A percentile compares a stretch with the other conserved stretches of the same genome.
Evolutionary conservation across 2,329 filamentous ascomycete genomes (phyloP).

Genomic region (Cercospora beticola): DNA sequence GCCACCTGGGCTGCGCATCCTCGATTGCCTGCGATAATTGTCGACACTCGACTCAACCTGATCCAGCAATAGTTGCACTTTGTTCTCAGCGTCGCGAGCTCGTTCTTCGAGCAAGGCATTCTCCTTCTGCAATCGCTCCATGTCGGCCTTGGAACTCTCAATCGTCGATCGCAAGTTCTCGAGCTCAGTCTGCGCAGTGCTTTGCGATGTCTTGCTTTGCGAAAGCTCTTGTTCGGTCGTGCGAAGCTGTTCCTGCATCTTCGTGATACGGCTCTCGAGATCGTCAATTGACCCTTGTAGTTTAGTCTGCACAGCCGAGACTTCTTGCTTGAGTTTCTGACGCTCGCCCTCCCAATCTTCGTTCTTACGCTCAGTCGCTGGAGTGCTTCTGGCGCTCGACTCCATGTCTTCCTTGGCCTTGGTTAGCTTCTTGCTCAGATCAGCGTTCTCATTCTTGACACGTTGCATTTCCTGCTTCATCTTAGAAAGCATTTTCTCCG

Average conservation of each 20-base stretch:
- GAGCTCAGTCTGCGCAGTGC: constrained; percentile 49
- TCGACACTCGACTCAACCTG: constrained; percentile 93
- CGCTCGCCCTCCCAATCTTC: constrained; percentile 76
- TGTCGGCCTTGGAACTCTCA: constrained; percentile 58
- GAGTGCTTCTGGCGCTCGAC: constrained; percentile 34
- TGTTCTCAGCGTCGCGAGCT: constrained; percentile 85
- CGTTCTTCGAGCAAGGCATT: constrained; percentile 79
- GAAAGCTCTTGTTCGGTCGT: constrained; percentile 68
- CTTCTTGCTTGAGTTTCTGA: constrained; percentile 62
- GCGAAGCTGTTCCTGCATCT: constrained; percentile 68
- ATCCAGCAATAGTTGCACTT: constrained; percentile 87
- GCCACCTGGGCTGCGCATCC: constrained; percentile 39
- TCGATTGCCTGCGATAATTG: constrained; percentile 80
- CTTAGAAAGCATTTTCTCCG: constrained; percentile 97
- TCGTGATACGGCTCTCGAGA: constrained; percentile 69
- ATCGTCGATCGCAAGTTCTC: constrained; percentile 47
- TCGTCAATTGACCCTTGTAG: constrained; percentile 64
- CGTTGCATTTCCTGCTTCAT: constrained; percentile 96
- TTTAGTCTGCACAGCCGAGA: constrained; percentile 68
- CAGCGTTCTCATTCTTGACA: constrained; percentile 82
- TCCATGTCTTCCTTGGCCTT: constrained; percentile 38
- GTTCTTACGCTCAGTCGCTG: constrained; percentile 43
- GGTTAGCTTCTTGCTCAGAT: constrained; percentile 75
- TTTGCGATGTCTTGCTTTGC: constrained; percentile 55
- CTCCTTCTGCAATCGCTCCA: constrained; percentile 80